A percentile compares a stretch with the other conserved stretches of the same genome.
phyloP scores from a whole-genome alignment of 345 rosid genomes.

The Ailanthus altissimus region DNA sequence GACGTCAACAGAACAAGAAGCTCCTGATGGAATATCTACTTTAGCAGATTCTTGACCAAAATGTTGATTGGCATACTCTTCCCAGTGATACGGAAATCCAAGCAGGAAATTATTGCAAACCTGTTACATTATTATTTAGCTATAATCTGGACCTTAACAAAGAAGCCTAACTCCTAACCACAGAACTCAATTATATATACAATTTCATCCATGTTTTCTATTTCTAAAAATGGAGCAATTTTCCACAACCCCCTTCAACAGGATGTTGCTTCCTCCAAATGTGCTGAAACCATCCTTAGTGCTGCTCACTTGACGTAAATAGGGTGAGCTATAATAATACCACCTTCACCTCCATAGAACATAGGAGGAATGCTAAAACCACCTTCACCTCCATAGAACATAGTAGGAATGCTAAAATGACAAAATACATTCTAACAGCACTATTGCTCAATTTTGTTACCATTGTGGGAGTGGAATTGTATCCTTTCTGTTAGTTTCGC shows the following conservation, averaged over 20 bases:
- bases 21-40: not conserved
- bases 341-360: not conserved
- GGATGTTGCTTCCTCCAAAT: not conserved
- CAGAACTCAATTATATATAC: not conserved
- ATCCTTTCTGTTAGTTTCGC: not conserved
- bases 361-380: too few species aligned
- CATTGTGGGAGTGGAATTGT: too few species aligned
- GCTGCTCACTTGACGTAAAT: not conserved
- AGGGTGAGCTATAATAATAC: too few species aligned
- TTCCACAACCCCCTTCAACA: not conserved
- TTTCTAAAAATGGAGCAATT: too few species aligned
- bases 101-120: conserved; percentile 45
- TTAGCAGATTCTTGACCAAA: conserved; percentile 22
- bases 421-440: not conserved
- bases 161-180: not conserved
- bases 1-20: not conserved
- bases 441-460: not conserved
- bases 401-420: not conserved
- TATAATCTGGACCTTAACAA: too few species aligned
- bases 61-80: conserved; percentile 27
- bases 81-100: conserved; percentile 59
- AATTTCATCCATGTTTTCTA: too few species aligned
- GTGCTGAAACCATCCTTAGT: conserved; percentile 4
- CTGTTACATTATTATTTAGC: conserved; percentile 26
- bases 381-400: too few species aligned